Evolutionary conservation across 2,329 filamentous ascomycete genomes (phyloP), one percentile per base, ranked within the genome.

Genomic region (Emericellopsis cladophorae): DNA sequence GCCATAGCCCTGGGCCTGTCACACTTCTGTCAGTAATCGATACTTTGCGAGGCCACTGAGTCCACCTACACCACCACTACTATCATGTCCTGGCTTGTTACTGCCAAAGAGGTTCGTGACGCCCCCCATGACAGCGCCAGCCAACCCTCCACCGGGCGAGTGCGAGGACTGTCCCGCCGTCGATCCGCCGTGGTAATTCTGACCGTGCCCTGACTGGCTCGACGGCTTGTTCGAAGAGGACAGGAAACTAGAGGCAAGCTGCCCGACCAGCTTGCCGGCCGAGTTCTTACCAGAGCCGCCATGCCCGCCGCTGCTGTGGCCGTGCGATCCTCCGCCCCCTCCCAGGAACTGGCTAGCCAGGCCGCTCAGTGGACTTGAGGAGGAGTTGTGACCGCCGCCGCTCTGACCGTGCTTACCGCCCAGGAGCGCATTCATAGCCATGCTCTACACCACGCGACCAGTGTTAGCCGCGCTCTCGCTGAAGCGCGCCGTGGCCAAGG

Each of bases 371-470:
- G 65, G 61, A 39, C 56, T 60, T 16, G 63, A 61, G 12, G 32
- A 35, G 8, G 32, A 18, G 44, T 55, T 52, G 37, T 61, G 53
- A 29, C 60, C 54, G 34, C 56, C 48, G 43, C 60, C 50, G 39
- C 46, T 37, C 34, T 40, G 26, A 32, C 43, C 38, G 23, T 57
- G 51, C 48, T 70, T 70, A 41, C 66, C 60, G 40, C 70, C 65
- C 37, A 77, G 61, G 36, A 81, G 62, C 36, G 73, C 64, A 52
- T 78, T 80, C 57, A 76, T 66, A 11, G 78, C 76, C 54, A 81
- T 70, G 51, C 62, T 70, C 76, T 79, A 48, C 24, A 42, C 38
- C 39, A 29, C 31, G 15, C 8, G 15, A 32, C 14, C 23, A 9
- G 9, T 29, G 14, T 14, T n/a, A 32, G 37, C 43, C 29, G 41